Base-by-base conservation (phyloP, 108 stramenopile species). In the Parmales sp. region DNA sequence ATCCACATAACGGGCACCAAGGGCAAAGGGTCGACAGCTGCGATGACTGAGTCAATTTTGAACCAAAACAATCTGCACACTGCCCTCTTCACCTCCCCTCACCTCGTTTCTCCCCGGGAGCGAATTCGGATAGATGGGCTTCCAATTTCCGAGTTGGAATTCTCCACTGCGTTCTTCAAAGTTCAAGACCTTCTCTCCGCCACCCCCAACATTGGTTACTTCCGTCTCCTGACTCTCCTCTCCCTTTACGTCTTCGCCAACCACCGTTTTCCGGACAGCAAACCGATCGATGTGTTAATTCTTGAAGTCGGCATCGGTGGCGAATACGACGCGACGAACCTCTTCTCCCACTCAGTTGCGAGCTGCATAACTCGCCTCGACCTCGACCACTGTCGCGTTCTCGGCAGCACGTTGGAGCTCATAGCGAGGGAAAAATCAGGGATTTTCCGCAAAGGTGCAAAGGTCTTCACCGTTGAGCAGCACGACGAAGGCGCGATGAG, bases 381-480 rank as follows among this genome's bases (percentile, higher is more conserved):
- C 73, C 78, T 83, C 45, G 91, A 92, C 79, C 95, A 96, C 79
- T 85, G 80, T 6, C 80, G 92, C 18, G 73, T 94, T 22, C 78
- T 97, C 31, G 95, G 95, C 0, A 71, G 77, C 29, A 89, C 89
- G 4, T 70, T 97, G 64, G 81, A 83, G 66, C 68, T 80, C 38
- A 97, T 97, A 67, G 95, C 95, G 1, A 90, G 91, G 92, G 92
- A 97, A 70, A 95, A 95, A 73, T 92, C 87, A 2, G 95, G 95
- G 18, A 92, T 95, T 43, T 86, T 90, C 72, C 70, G 82, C 34
- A 31, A 64, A 0, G 71, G 88, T 65, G 87, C n/a, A 87, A 65
- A 45, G 45, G 26, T 64, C 70, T 25, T 16, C 4, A 13, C 66
- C 29, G 67, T 44, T 41, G 43, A 46, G 39, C 54, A 54, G 1